phyloP scores from a whole-genome alignment of 768 basidiomycete genomes.

The Kwoniella newhampshirensis region DNA sequence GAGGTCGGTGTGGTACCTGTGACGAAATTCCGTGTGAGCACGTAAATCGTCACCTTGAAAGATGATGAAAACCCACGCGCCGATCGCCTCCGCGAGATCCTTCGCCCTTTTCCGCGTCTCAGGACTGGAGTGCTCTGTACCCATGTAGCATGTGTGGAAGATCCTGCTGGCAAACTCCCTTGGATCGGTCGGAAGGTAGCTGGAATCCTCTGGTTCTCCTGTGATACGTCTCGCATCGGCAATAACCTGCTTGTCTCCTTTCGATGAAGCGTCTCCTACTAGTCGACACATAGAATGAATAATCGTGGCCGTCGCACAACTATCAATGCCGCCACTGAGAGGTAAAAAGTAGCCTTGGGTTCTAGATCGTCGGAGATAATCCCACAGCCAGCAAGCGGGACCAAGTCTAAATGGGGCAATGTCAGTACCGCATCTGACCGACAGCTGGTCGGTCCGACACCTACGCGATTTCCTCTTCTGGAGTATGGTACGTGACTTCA shows the following conservation, averaged over 20 bases:
- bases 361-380: conserved; percentile 89
- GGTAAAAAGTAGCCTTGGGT: conserved; percentile 95
- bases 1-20: conserved; percentile 86
- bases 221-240: conserved; percentile 83
- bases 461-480: conserved; percentile 97
- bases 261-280: conserved; percentile 72
- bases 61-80: conserved; percentile 62
- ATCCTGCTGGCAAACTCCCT: conserved; percentile 80
- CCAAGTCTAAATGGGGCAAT: conserved; percentile 66
- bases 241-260: conserved; percentile 83
- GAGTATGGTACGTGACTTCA: conserved; percentile 71
- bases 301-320: conserved; percentile 93
- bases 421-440: too few relatives aligned
- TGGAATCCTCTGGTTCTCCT: conserved; percentile 76
- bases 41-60: neutral
- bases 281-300: conserved; percentile 95
- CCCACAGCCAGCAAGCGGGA: conserved; percentile 99
- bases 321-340: conserved; percentile 93
- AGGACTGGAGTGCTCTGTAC: conserved; percentile 86
- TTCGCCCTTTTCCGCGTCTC: conserved; percentile 87
- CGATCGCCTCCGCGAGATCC: conserved; percentile 80
- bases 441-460: too few relatives aligned
- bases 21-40: conserved; percentile 2
- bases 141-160: conserved; percentile 99
- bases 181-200: conserved; percentile 81